phyloP scores from a whole-genome alignment of 345 rosid genomes.

The Populus deltoides region DNA sequence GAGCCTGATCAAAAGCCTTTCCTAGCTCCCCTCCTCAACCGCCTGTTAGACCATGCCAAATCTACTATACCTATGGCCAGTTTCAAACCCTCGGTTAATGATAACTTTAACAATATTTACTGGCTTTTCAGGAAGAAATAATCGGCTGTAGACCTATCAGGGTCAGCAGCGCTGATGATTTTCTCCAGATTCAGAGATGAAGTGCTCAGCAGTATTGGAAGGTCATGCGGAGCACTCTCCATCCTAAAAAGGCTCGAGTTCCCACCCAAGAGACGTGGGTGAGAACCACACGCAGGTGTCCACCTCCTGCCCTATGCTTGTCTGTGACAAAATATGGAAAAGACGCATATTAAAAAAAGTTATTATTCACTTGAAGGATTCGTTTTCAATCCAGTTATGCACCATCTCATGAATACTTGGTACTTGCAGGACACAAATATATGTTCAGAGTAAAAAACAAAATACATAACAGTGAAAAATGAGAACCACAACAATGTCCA shows the following conservation, averaged over 20 bases:
- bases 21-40: neutral
- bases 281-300: neutral
- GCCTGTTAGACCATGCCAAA: neutral
- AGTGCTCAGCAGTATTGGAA: no score
- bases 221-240: neutral
- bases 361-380: neutral
- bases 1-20: neutral
- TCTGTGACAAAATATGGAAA: neutral
- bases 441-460: constrained; percentile 10
- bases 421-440: neutral
- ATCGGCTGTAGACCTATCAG: neutral
- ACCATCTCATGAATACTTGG: constrained; percentile 2
- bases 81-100: neutral
- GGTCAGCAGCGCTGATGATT: neutral
- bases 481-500: constrained; percentile 12
- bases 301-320: neutral
- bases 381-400: neutral
- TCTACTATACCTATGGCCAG: neutral
- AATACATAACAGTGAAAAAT: constrained; percentile 9
- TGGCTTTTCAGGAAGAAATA: neutral
- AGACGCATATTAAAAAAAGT: neutral
- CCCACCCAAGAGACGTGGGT: no score
- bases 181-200: neutral
- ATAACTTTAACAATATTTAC: neutral
- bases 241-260: neutral